Evolutionary conservation across 2,329 filamentous ascomycete species (phyloP), one percentile per base, ranked within the genome.

Genomic region (Cytospora paraplurivora): DNA sequence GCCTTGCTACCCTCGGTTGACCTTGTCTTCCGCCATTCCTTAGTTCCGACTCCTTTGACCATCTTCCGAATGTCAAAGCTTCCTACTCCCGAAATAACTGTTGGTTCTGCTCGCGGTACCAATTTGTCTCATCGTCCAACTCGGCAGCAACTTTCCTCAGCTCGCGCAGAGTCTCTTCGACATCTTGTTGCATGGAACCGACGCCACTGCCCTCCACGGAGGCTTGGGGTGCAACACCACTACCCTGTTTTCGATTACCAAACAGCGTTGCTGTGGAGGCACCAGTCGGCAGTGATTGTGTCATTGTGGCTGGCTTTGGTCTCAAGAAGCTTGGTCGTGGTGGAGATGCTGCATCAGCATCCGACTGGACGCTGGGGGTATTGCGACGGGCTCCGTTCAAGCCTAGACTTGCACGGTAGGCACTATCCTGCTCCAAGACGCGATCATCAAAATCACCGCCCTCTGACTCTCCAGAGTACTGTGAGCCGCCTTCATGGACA

Each of bases 151-250:
- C 73, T 57, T 74, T 73, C 44, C 74, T 74, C 49, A 82, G 74
- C 66, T 82, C 78, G 38, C 68, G 72, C 53, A 82, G 74, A 17
- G 80, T 75, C 35, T 76, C 74, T 63, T 74, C 68, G 21, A 67
- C 59, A 11, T 63, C 67, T 75, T 76, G 58, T 71, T 68, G 69
- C 69, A 70, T 62, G 58, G 63, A 56, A 68, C 70, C 52, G 44
- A 59, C n/a, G 68, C 65, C 81, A 82, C 55, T 81, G 78, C n/a
- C 83, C 78, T 66, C 85, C 79, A 5, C 80, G 77, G 77, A 84
- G 44, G 51, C 10, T 33, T 61, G 59, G 32, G 59, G 55, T 4
- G 38, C 58, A 38, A 32, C 54, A 35, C 62, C 62, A 15, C 21
- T 41, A 4, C 64, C 62, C 47, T 58, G 19, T 41, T 64, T 35